phyloP scores from a whole-genome alignment of 2,329 filamentous ascomycete genomes.

The Diaporthe longicolla region DNA sequence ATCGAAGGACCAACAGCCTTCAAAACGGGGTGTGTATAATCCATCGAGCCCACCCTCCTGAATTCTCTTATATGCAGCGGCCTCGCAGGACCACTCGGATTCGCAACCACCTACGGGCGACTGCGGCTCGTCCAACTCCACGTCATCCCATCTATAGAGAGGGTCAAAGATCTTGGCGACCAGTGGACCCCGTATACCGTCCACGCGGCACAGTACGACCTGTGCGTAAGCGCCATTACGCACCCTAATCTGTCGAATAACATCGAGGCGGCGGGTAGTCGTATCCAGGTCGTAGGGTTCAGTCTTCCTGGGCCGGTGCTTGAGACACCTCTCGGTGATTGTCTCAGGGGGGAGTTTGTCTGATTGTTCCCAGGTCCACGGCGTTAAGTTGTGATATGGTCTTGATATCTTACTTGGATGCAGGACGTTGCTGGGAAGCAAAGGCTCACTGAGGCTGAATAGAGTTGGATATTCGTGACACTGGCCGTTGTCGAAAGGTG shows the following conservation, averaged over 20 bases:
- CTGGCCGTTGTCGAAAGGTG: neutral
- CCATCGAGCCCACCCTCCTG: no score
- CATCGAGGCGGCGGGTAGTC: neutral
- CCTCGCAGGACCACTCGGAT: no score
- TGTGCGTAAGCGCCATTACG: neutral
- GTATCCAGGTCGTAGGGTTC: neutral
- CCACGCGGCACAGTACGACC: neutral
- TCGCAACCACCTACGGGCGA: no score
- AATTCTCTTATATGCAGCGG: no score
- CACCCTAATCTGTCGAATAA: neutral
- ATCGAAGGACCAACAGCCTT: no score
- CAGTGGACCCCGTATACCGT: no score
- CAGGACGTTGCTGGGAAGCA: neutral
- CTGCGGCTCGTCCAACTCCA: no score
- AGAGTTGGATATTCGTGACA: neutral
- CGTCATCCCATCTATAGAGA: no score
- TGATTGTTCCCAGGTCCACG: neutral
- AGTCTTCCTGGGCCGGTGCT: neutral
- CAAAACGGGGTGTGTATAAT: no score
- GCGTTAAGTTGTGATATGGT: neutral
- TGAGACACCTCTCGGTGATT: neutral
- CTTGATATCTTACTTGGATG: neutral
- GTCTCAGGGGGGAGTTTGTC: neutral
- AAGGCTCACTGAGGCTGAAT: neutral
- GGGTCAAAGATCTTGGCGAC: no score